phyloP scores from a whole-genome alignment of 148 eudicot genomes.

The Rhododendron henanense region DNA sequence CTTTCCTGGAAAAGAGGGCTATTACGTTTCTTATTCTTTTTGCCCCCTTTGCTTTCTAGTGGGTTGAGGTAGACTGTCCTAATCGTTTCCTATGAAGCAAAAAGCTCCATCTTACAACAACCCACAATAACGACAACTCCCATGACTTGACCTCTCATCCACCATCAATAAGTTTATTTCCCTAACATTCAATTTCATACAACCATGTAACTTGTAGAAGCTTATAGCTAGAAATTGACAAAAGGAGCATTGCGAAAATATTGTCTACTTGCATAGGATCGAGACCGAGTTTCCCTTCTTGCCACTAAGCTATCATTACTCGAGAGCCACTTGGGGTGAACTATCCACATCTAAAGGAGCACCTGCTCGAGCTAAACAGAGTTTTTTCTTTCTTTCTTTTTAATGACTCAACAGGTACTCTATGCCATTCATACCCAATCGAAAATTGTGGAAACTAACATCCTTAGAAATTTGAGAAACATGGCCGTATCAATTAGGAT shows the following conservation, averaged over 20 bases:
- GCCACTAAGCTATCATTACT: background rate
- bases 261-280: background rate
- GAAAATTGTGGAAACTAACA: background rate
- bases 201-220: background rate
- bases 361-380: background rate
- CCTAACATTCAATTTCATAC: background rate
- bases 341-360: background rate
- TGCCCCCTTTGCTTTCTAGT: background rate
- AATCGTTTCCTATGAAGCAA: background rate
- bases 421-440: background rate
- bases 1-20: background rate
- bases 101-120: slow-evolving; percentile 1
- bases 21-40: background rate
- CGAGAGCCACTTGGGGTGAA: background rate
- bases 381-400: no score
- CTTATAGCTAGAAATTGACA: background rate
- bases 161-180: background rate
- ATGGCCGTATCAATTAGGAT: background rate
- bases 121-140: background rate
- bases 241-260: background rate
- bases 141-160: slow-evolving; percentile 1
- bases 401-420: background rate
- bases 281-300: background rate
- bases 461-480: background rate
- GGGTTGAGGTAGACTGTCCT: background rate